Percentiles rank a stretch among this genome's conserved stretches.
These are phyloP conservation scores for Colletotrichum truncatum DNA, from an alignment of 2,329 filamentous ascomycete species.

Conservation along the genomic window DNA sequence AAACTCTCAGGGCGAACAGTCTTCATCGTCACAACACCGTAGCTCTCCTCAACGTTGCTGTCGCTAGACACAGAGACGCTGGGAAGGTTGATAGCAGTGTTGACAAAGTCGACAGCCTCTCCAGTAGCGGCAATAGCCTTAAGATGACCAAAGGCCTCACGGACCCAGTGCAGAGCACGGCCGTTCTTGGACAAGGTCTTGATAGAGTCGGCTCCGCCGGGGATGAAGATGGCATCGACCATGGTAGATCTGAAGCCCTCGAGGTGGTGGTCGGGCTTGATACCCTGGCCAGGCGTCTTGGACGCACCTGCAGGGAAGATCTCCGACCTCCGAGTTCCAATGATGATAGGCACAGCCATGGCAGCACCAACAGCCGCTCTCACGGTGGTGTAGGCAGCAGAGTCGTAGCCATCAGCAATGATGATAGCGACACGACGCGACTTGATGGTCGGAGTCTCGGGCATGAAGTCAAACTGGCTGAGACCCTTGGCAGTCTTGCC, in stretches of 20 bases:
- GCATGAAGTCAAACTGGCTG: constrained; percentile 74
- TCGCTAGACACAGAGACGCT: constrained; percentile 53
- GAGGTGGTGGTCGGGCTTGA: constrained; percentile 79
- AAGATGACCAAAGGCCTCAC: constrained; percentile 83
- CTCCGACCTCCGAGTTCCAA: constrained; percentile 72
- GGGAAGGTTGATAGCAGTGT: constrained; percentile 53
- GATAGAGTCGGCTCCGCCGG: constrained; percentile 73
- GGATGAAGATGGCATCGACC: constrained; percentile 83
- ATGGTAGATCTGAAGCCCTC: constrained; percentile 83
- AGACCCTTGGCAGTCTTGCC: constrained; percentile 74
- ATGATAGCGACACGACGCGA: constrained; percentile 79
- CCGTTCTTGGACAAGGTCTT: constrained; percentile 74
- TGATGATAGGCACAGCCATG: constrained; percentile 76
- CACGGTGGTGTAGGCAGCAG: constrained; percentile 70
- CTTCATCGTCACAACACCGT: constrained; percentile 78
- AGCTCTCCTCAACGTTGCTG: constrained; percentile 69
- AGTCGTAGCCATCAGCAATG: constrained; percentile 81
- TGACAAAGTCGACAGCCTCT: constrained; percentile 73
- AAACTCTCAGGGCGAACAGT: constrained; percentile 64
- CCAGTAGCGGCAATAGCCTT: constrained; percentile 82
- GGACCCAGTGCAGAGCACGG: constrained; percentile 78
- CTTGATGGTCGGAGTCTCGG: constrained; percentile 71
- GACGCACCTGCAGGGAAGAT: constrained; percentile 70
- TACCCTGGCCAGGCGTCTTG: constrained; percentile 58
- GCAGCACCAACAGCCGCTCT: constrained; percentile 69